phyloP scores from a whole-genome alignment of 2,329 filamentous ascomycete genomes.

The Neonectria punicea region DNA sequence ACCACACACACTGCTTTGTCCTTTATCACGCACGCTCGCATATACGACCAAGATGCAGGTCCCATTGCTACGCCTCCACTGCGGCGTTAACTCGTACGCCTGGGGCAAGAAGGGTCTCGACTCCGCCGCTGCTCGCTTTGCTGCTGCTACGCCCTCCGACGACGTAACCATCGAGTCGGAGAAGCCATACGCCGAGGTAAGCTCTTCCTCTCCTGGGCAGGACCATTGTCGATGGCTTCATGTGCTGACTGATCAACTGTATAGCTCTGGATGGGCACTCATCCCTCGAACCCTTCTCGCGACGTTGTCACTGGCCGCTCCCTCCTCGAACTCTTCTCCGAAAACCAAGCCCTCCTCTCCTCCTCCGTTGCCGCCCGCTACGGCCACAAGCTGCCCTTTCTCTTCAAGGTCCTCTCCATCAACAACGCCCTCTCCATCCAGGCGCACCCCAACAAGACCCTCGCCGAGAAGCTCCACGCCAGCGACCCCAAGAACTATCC shows the following conservation, averaged over 20 bases:
- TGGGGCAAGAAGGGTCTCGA: conserved; percentile 94
- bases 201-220: conserved; percentile 18
- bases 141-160: conserved; percentile 81
- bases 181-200: conserved; percentile 93
- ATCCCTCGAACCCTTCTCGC: conserved; percentile 94
- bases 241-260: neutral
- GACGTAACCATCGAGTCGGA: conserved; percentile 83
- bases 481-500: conserved; percentile 94
- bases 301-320: conserved; percentile 86
- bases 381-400: conserved; percentile 86
- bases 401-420: conserved; percentile 98
- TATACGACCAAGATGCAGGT: conserved; percentile 68
- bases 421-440: conserved; percentile 97
- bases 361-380: conserved; percentile 78
- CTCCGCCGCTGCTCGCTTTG: conserved; percentile 90
- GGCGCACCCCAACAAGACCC: conserved; percentile 94
- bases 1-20: neutral
- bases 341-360: conserved; percentile 86
- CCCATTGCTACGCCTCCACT: conserved; percentile 85
- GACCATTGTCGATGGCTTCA: neutral
- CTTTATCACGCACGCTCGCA: conserved; percentile 1
- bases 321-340: conserved; percentile 86
- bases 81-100: conserved; percentile 97
- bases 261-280: conserved; percentile 98
- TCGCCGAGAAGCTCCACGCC: conserved; percentile 85